A percentile compares a stretch with the other conserved stretches of the same genome.
These are phyloP conservation scores for Vicia faba DNA, from an alignment of 306 rosid species.

Conservation along the genomic window DNA sequence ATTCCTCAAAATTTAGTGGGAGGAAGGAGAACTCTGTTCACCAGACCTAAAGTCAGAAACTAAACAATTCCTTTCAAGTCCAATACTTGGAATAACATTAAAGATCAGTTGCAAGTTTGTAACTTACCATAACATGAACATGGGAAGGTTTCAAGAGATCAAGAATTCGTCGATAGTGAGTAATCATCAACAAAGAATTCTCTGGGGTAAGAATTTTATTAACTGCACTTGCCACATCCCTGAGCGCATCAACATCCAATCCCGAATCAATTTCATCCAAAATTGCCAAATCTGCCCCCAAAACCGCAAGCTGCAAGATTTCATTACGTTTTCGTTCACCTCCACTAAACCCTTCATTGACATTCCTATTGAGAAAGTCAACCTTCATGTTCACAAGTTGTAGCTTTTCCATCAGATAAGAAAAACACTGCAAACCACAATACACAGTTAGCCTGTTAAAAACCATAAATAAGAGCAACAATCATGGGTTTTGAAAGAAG, in stretches of 20 bases:
- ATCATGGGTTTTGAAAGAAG: not conserved
- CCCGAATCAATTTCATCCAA: constrained; percentile 98
- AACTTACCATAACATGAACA: constrained; percentile 86
- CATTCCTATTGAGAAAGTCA: constrained; percentile 89
- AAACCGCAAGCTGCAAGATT: constrained; percentile 86
- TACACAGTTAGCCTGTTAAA: constrained; percentile 22
- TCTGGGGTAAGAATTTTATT: constrained; percentile 64
- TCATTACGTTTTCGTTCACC: constrained; percentile 95
- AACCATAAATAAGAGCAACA: not conserved
- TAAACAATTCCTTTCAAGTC: constrained; percentile 17
- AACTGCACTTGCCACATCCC: constrained; percentile 90
- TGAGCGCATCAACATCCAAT: constrained; percentile 93
- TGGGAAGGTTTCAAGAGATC: constrained; percentile 73
- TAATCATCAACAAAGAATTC: constrained; percentile 81
- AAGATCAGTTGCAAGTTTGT: constrained; percentile 40
- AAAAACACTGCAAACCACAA: constrained; percentile 64
- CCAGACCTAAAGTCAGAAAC: not conserved
- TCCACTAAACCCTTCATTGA: constrained; percentile 96
- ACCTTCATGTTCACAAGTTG: constrained; percentile 88
- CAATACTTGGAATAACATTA: constrained; percentile 18
- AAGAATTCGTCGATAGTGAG: constrained; percentile 82
- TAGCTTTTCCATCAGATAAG: constrained; percentile 76
- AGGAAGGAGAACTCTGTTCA: constrained; percentile 27
- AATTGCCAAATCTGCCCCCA: constrained; percentile 94
- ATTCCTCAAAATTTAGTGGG: constrained; percentile 4